Percentiles rank a stretch among this genome's conserved stretches.
Conservation (phyloP, 768 basidiomycete species). For the Leccinum incarnatum region DNA sequence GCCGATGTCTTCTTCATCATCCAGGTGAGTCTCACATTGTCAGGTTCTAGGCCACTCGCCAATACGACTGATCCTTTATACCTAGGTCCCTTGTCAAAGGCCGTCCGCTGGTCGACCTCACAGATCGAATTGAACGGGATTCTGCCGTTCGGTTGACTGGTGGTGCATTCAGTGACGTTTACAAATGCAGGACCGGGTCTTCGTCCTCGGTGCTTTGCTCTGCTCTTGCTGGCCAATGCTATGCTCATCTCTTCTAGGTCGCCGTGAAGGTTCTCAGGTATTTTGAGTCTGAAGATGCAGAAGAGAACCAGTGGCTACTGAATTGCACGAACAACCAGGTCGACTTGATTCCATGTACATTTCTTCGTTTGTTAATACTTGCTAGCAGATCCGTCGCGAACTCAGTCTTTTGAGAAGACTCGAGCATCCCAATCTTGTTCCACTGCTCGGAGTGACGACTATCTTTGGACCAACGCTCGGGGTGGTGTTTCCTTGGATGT, state of each 20-base stretch:
- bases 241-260: neutral
- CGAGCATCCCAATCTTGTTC: neutral
- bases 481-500: neutral
- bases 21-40: too few species aligned
- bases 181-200: conserved; percentile 3
- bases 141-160: neutral
- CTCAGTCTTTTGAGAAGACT: conserved; percentile 4
- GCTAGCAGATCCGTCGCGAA: neutral
- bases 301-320: neutral
- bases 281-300: neutral
- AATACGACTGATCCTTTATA: neutral
- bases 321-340: neutral
- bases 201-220: neutral
- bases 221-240: neutral
- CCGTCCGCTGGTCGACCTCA: conserved; percentile 2
- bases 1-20: too few species aligned
- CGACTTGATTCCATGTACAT: neutral
- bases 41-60: too few species aligned
- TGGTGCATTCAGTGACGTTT: conserved; percentile 3
- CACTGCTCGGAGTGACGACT: neutral
- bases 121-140: neutral
- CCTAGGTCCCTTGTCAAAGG: too few species aligned
- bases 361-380: neutral
- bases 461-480: neutral
- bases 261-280: conserved; percentile 1